These are phyloP conservation scores for Rosa chinensis DNA, from an alignment of 306 rosid genomes.

Conservation along the genomic window DNA sequence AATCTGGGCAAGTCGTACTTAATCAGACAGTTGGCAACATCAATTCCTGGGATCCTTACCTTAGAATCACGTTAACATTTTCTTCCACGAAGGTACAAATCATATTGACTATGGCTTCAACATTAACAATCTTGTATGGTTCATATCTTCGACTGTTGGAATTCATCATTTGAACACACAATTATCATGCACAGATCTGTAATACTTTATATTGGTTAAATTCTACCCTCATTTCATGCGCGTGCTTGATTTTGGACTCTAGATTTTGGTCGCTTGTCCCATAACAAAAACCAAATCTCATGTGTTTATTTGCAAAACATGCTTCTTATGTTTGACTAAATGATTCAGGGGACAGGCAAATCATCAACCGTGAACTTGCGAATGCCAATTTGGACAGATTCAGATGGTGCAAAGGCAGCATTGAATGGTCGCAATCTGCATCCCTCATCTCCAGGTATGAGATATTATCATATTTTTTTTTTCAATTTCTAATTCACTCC, in stretches of 20 bases:
- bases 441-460: constrained; percentile 57
- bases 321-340: constrained; percentile 11
- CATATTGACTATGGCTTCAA: neutral
- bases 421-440: constrained; percentile 45
- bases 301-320: too few species aligned
- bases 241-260: neutral
- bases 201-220: neutral
- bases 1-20: constrained; percentile 47
- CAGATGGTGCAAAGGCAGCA: constrained; percentile 41
- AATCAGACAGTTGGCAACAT: constrained; percentile 55
- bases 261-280: neutral
- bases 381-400: constrained; percentile 68
- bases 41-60: constrained; percentile 61
- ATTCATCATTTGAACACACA: neutral
- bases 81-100: constrained; percentile 42
- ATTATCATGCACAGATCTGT: neutral
- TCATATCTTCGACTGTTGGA: neutral
- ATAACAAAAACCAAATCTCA: neutral
- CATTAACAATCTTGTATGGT: neutral
- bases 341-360: constrained; percentile 40
- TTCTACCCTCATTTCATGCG: neutral
- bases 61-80: constrained; percentile 50
- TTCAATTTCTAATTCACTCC: neutral
- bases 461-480: neutral
- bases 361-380: constrained; percentile 65